These are phyloP conservation scores for Alternaria metachromatica DNA, from an alignment of 2,329 filamentous ascomycete species.

Conservation along the genomic window DNA sequence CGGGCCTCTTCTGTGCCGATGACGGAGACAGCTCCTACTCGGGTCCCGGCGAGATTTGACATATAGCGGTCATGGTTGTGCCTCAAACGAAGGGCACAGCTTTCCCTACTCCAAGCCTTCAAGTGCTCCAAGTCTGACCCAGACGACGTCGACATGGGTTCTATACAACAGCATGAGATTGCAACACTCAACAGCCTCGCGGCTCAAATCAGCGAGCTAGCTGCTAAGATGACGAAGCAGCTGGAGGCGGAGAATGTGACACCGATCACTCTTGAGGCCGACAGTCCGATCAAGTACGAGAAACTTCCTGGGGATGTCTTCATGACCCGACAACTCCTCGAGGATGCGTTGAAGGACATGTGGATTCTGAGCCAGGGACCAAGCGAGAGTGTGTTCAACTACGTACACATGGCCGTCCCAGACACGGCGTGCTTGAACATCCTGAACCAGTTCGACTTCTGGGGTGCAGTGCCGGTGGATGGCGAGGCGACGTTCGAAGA, in stretches of 20 bases:
- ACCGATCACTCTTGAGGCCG: constrained; percentile 52
- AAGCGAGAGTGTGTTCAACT: constrained; percentile 58
- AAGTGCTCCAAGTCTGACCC: no score
- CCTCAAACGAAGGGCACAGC: not conserved
- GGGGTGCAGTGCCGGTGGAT: constrained; percentile 58
- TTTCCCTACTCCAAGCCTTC: not conserved
- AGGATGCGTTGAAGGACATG: constrained; percentile 57
- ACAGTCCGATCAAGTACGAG: constrained; percentile 53
- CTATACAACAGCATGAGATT: constrained; percentile 21
- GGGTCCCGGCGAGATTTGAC: not conserved
- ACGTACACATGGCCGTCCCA: constrained; percentile 48
- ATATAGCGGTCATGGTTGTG: not conserved
- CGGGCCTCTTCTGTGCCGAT: not conserved
- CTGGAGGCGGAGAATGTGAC: constrained; percentile 54
- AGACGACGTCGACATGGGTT: constrained; percentile 21
- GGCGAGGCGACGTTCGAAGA: constrained; percentile 52
- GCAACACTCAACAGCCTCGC: constrained; percentile 54
- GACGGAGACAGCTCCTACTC: not conserved
- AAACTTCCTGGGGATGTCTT: constrained; percentile 55
- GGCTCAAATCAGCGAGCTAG: constrained; percentile 55
- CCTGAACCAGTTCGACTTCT: constrained; percentile 62
- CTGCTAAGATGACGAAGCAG: constrained; percentile 51
- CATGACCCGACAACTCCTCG: constrained; percentile 52
- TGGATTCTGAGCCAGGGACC: constrained; percentile 57
- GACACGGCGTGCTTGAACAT: constrained; percentile 56